These are phyloP conservation scores for Candida khao-thaluensis DNA, from an alignment of 805 yeast genomes.

Conservation along the genomic window DNA sequence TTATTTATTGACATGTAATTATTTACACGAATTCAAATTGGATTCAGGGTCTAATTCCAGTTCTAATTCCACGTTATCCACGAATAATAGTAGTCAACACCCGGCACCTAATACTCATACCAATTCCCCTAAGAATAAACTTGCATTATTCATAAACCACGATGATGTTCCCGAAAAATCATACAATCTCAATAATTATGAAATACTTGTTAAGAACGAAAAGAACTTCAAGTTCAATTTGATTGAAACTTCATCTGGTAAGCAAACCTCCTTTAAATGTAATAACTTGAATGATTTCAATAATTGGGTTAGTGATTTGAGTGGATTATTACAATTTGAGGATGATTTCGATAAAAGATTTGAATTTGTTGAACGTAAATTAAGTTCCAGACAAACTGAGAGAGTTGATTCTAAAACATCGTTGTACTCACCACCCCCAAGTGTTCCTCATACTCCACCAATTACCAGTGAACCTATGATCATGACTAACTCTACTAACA, in stretches of 20 bases:
- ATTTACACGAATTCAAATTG: conserved; percentile 41
- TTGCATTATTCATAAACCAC: conserved; percentile 41
- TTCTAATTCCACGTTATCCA: not conserved
- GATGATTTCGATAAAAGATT: conserved; percentile 50
- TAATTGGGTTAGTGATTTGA: conserved; percentile 56
- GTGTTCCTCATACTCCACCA: conserved; percentile 3
- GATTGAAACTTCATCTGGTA: conserved; percentile 24
- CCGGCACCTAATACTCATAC: no score
- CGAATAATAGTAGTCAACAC: not conserved
- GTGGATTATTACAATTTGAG: conserved; percentile 49
- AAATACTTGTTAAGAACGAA: conserved; percentile 32
- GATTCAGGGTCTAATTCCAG: conserved; percentile 17
- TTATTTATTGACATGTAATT: conserved; percentile 42
- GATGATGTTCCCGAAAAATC: conserved; percentile 41
- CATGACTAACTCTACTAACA: not conserved
- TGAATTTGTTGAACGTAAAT: conserved; percentile 43
- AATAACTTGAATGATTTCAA: conserved; percentile 41
- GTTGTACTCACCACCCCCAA: conserved; percentile 2
- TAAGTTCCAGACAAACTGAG: conserved; percentile 20
- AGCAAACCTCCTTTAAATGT: conserved; percentile 45
- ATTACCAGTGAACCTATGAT: not conserved
- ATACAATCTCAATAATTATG: conserved; percentile 40
- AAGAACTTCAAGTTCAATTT: conserved; percentile 35
- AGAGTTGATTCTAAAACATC: conserved; percentile 6
- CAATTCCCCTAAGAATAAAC: conserved; percentile 27